phyloP scores from a whole-genome alignment of 2,329 filamentous ascomycete genomes.

The Aspergillus calidoustus region DNA sequence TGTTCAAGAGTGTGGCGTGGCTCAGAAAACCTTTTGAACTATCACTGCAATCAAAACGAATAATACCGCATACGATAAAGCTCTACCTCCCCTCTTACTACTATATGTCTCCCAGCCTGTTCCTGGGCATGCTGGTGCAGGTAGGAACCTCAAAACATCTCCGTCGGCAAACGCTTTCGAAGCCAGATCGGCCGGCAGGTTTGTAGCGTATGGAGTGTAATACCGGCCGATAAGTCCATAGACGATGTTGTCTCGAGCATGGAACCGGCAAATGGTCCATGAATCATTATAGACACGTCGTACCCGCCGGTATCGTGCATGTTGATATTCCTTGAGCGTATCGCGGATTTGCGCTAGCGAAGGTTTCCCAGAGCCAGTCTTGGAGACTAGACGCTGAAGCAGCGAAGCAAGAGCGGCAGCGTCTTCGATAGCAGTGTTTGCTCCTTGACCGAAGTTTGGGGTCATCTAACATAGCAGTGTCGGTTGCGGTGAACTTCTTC shows the following conservation, averaged over 20 bases:
- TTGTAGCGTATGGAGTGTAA: slow-evolving; percentile 21
- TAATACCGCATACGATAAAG: not conserved
- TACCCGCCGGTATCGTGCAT: slow-evolving; percentile 21
- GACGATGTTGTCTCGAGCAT: slow-evolving; percentile 26
- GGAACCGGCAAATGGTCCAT: slow-evolving; percentile 21
- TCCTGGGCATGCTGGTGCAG: slow-evolving; percentile 16
- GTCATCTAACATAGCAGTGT: slow-evolving; percentile 32
- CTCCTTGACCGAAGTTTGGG: slow-evolving; percentile 45
- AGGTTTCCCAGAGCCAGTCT: not conserved
- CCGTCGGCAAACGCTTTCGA: slow-evolving; percentile 25
- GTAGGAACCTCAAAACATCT: slow-evolving; percentile 19
- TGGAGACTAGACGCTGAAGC: slow-evolving; percentile 24
- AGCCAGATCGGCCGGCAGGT: slow-evolving; percentile 23
- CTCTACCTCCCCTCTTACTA: not conserved
- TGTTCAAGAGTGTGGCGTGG: not conserved
- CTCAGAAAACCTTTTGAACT: not conserved
- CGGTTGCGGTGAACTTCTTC: not conserved
- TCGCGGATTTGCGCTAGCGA: slow-evolving; percentile 7
- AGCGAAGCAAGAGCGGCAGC: slow-evolving; percentile 42
- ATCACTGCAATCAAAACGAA: not conserved
- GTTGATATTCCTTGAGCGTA: slow-evolving; percentile 19
- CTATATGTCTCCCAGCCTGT: slow-evolving; percentile 22
- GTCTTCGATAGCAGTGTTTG: slow-evolving; percentile 48
- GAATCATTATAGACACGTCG: slow-evolving; percentile 22
- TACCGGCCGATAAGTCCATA: slow-evolving; percentile 26